These are phyloP conservation scores for Globisporangium spiculum DNA, from an alignment of 352 stramenopile genomes.

Conservation along the genomic window DNA sequence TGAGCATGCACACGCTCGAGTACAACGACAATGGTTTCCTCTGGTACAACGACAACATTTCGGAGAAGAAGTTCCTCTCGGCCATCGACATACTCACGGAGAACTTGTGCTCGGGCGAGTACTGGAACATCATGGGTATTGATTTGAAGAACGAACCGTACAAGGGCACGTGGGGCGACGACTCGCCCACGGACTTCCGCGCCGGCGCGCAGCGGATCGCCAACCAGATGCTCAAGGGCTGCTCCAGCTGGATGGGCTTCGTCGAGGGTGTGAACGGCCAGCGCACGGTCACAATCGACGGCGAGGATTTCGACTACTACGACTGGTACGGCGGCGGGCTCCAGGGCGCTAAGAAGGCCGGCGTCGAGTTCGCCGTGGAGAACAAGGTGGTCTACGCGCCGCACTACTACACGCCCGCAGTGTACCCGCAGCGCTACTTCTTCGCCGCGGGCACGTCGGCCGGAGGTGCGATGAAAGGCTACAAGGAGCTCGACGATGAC, in stretches of 20 bases:
- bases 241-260: constrained; percentile 33
- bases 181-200: constrained; percentile 23
- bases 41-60: constrained; percentile 45
- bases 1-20: constrained; percentile 66
- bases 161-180: constrained; percentile 31
- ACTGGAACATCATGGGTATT: constrained; percentile 40
- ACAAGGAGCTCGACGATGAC: constrained; percentile 27
- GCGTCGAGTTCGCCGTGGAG: constrained; percentile 18
- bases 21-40: constrained; percentile 34
- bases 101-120: constrained; percentile 26
- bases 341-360: constrained; percentile 22
- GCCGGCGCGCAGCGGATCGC: constrained; percentile 27
- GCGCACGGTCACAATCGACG: constrained; percentile 25
- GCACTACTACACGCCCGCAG: constrained; percentile 36
- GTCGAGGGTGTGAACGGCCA: constrained; percentile 33
- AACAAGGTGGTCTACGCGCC: constrained; percentile 37
- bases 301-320: constrained; percentile 27
- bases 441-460: constrained; percentile 18
- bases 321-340: constrained; percentile 40
- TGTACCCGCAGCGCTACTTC: constrained; percentile 32
- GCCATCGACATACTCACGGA: constrained; percentile 30
- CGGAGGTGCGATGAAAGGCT: constrained; percentile 14
- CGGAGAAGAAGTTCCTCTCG: constrained; percentile 32
- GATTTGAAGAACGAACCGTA: constrained; percentile 42
- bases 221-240: constrained; percentile 32